Conservation (phyloP, 495 filamentous ascomycete species). For the Lasiosphaeris hirsuta region DNA sequence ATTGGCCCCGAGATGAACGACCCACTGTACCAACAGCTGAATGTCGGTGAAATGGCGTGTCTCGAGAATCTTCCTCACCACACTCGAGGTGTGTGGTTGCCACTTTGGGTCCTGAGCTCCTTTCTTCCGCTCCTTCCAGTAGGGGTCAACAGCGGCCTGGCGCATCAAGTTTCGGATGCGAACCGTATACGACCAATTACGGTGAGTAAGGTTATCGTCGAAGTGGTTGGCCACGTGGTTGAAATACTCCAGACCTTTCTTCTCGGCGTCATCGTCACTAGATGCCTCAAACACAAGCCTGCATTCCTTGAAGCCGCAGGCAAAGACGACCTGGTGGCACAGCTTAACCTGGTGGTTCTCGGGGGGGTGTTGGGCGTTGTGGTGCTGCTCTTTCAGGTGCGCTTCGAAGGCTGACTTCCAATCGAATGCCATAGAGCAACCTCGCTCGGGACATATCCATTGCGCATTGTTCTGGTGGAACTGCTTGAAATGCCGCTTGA, state of each 20-base stretch:
- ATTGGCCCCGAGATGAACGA: conserved; percentile 8
- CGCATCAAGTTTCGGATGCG: conserved; percentile 27
- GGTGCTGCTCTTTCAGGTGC: conserved; percentile 23
- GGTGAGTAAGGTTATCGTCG: conserved; percentile 17
- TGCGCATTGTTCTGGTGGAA: conserved; percentile 24
- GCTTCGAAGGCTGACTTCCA: conserved; percentile 22
- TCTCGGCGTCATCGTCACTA: conserved; percentile 11
- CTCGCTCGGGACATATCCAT: conserved; percentile 22
- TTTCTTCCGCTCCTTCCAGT: conserved; percentile 20
- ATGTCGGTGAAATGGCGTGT: conserved; percentile 21
- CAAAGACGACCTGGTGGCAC: conserved; percentile 26
- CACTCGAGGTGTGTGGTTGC: conserved; percentile 23
- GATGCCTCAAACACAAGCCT: conserved; percentile 23
- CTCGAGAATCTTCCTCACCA: conserved; percentile 26
- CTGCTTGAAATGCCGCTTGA: conserved; percentile 26
- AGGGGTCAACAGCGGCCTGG: conserved; percentile 9
- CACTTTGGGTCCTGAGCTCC: conserved; percentile 14
- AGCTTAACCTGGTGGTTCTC: conserved; percentile 15
- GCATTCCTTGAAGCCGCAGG: conserved; percentile 28
- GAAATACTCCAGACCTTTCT: conserved; percentile 22
- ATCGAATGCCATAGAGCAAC: conserved; percentile 23
- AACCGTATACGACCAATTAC: conserved; percentile 23
- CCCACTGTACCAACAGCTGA: conserved; percentile 18
- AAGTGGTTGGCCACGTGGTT: conserved; percentile 27
- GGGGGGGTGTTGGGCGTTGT: conserved; percentile 9